Evolutionary conservation across 352 stramenopile genomes (phyloP).

Genomic region (Pythium phragmiticola): DNA sequence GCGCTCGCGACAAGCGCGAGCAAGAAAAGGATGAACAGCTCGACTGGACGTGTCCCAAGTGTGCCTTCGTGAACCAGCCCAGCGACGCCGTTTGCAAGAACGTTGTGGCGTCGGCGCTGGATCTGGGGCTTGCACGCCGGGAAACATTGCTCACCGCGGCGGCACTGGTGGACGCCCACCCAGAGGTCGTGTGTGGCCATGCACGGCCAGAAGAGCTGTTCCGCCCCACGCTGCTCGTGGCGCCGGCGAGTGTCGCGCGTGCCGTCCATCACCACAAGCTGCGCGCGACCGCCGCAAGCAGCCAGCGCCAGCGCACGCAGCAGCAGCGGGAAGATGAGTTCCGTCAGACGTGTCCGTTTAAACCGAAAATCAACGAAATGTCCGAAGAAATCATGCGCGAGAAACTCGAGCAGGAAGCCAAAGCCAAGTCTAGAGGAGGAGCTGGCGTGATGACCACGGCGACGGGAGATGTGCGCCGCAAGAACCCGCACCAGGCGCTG

Average conservation of each 20-base stretch:
- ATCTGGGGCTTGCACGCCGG: neutral
- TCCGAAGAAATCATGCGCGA: conserved; percentile 77
- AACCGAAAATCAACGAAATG: conserved; percentile 66
- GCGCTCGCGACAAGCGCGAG: conserved; percentile 40
- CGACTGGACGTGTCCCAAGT: conserved; percentile 83
- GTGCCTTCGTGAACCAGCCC: conserved; percentile 60
- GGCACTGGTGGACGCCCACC: conserved; percentile 8
- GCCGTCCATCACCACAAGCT: conserved; percentile 39
- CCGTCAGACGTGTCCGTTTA: conserved; percentile 61
- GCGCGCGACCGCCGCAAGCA: conserved; percentile 12
- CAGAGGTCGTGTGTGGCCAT: conserved; percentile 51
- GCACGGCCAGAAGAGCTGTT: conserved; percentile 63
- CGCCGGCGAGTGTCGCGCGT: conserved; percentile 24
- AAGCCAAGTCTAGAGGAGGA: neutral
- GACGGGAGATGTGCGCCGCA: conserved; percentile 31
- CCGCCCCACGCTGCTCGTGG: conserved; percentile 58
- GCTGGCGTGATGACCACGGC: conserved; percentile 13
- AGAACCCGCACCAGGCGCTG: conserved; percentile 58
- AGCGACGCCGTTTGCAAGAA: conserved; percentile 63
- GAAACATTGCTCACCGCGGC: conserved; percentile 8
- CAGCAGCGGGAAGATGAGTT: conserved; percentile 67
- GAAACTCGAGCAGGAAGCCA: conserved; percentile 49
- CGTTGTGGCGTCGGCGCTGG: conserved; percentile 27
- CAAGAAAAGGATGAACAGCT: conserved; percentile 46
- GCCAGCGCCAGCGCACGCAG: conserved; percentile 49